Evolutionary conservation across 352 stramenopile species (phyloP), one percentile per base, ranked within the genome.

Genomic region (Thraustotheca clavata): DNA sequence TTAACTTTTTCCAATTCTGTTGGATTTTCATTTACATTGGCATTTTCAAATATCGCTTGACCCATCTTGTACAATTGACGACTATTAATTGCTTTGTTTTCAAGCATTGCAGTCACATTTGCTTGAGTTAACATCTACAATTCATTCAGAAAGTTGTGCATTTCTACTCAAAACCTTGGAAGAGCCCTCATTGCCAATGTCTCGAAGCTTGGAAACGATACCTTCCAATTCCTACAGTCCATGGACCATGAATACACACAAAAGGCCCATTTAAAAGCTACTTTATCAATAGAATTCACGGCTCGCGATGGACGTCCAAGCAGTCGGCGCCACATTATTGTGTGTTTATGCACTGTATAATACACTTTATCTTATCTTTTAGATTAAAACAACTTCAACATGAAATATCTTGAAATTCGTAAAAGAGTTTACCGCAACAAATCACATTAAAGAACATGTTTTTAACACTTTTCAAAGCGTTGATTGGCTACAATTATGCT

Each of bases 31-130:
- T 73, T 71, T 9, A 52, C 43, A 35, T 52, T 11, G 1, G 79
- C 71, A 49, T 94, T 94, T 63, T 78, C 79, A 74, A 88, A 94
- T 55, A 94, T 89, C 74, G 91, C 84, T 67, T 91, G 89, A 52
- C 76, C 85, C 16, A 94, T 65, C 2, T 79, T 77, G 39, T 83
- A 87, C 39, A 83, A 79, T 67, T 91, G 77, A 29, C 73, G 62
- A 22, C 41, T 29, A 14, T 29, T 11, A 20, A 31, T 55, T 24
- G 36, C 57, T 11, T 65, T 35, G 18, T 29, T 33, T 20, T 24
- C 12, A 9, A 52, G 43, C 43, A 65, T 43, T 32, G 46, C 12
- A 26, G 38, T 12, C 26, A 65, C 26, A 24, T 55, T 27, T 3
- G 20, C 14, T 31, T 40, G 57, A 8, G 57, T 65, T 29, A 65